Percentiles rank a stretch among this genome's conserved stretches.
These are phyloP conservation scores for Bipolaris zeicola DNA, from an alignment of 2,329 filamentous ascomycete genomes.

Conservation along the genomic window DNA sequence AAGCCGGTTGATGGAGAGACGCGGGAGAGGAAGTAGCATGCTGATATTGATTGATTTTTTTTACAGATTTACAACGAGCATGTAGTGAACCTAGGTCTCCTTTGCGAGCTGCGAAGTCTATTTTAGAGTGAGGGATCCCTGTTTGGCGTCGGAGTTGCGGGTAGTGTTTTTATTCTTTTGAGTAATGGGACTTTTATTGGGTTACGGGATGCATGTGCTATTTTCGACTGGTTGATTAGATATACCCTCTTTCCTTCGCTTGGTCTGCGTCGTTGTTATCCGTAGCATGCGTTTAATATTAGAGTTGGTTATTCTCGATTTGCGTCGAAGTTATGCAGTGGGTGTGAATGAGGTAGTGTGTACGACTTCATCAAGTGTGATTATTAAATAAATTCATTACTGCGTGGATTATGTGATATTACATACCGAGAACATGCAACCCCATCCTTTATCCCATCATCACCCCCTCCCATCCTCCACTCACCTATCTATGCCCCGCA, in stretches of 20 bases:
- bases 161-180: not conserved
- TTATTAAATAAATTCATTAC: too few relatives aligned
- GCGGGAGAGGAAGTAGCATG: constrained; percentile 25
- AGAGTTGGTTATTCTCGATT: not conserved
- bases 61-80: not conserved
- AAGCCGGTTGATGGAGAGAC: constrained; percentile 25
- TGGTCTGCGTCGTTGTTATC: constrained; percentile 6
- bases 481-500: constrained; percentile 19
- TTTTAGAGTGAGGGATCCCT: constrained; percentile 4
- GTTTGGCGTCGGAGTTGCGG: constrained; percentile 7
- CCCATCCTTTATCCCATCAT: not conserved
- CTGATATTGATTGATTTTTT: not conserved
- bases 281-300: constrained; percentile 2
- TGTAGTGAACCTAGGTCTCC: not conserved
- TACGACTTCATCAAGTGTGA: not conserved
- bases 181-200: not conserved
- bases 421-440: too few relatives aligned
- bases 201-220: constrained; percentile 3
- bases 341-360: not conserved
- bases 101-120: constrained; percentile 2
- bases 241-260: constrained; percentile 31
- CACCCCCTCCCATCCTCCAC: not conserved
- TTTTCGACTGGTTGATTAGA: constrained; percentile 22
- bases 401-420: too few relatives aligned
- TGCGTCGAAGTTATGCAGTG: not conserved